Evolutionary conservation across 768 basidiomycete genomes (phyloP).

Genomic region (Boletellus sp.): DNA sequence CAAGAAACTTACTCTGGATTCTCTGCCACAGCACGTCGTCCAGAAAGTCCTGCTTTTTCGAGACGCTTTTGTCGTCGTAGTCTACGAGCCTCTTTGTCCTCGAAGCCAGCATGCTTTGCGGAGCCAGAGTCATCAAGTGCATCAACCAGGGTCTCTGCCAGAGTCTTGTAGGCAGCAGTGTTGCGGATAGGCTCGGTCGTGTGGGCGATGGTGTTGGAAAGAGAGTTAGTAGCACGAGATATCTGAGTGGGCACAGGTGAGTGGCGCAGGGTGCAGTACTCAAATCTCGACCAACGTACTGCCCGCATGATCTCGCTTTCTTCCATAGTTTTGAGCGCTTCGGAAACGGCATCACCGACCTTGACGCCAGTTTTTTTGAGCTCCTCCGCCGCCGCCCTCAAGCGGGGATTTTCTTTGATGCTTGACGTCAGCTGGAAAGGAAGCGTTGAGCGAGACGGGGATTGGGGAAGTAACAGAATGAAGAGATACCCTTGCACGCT

Average conservation of each 20-base stretch:
- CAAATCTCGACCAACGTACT: constrained; percentile 41
- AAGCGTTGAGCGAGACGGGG: constrained; percentile 2
- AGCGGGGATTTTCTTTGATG: constrained; percentile 91
- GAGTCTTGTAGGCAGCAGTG: constrained; percentile 88
- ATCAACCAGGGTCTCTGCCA: constrained; percentile 86
- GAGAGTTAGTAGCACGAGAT: constrained; percentile 77
- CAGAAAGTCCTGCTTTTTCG: constrained; percentile 74
- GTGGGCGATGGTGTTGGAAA: constrained; percentile 80
- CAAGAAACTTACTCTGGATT: constrained; percentile 72
- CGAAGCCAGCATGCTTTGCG: constrained; percentile 92
- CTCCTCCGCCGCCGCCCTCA: constrained; percentile 91
- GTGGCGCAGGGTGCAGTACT: background rate
- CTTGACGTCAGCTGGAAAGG: constrained; percentile 76
- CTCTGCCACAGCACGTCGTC: constrained; percentile 51
- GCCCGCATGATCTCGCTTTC: constrained; percentile 90
- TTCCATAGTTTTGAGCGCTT: constrained; percentile 90
- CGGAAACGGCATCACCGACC: constrained; percentile 89
- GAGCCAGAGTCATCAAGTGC: constrained; percentile 92
- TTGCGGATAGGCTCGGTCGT: constrained; percentile 97
- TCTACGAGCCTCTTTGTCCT: constrained; percentile 89
- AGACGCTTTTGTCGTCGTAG: constrained; percentile 75
- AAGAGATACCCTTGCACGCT: constrained; percentile 79
- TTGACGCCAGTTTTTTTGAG: constrained; percentile 85
- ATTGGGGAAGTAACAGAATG: background rate
- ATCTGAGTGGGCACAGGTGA: constrained; percentile 46